Base-by-base conservation (phyloP, 352 stramenopile species). In the Pythium grandisporangium region DNA sequence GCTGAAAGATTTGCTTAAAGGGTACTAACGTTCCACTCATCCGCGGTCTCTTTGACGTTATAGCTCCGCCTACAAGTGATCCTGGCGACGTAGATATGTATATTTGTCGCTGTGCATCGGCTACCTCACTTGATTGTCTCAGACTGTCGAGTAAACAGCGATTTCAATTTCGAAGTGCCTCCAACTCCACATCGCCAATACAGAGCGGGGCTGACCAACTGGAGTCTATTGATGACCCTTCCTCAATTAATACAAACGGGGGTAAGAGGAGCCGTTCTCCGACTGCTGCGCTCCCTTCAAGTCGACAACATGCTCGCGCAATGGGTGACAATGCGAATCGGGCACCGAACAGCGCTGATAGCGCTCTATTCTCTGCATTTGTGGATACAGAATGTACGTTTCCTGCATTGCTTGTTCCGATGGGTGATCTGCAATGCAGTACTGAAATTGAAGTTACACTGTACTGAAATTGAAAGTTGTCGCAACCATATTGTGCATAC, bases 371-470 rank as follows among this genome's bases (percentile, higher is more conserved):
- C 16, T 88, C 74, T 5, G 66, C 67, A 23, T 84, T 82, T 40
- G 69, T 80, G 7, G 74, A 88, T 41, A 84, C 71, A 0, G 71
- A 74, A 49, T 61, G 74, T 88, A 69, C 48, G 51, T 46, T 30
- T 29, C 6, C 3, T 41, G 36, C 13, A n/a, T 7, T n/a, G 14
- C 20, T n/a, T 10, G 30, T 16, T 3, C n/a, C 30, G 8, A 11
- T 32, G 40, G 25, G n/a, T 55, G 66, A 5, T 5, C 36, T 30
- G 17, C 19, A 39, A 14, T 37, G 2, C 3, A 27, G 2, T n/a
- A 20, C 2, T 34, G 5, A 32, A 11, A 23, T 24, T 37, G 1
- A 24, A 5, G 19, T 40, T 23, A n/a, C n/a, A n/a, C n/a, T n/a
- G n/a, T n/a, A n/a, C n/a, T n/a, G n/a, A n/a, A n/a, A n/a, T n/a